phyloP scores from a whole-genome alignment of 106 monocot genomes.

The Dendrobium nobile region DNA sequence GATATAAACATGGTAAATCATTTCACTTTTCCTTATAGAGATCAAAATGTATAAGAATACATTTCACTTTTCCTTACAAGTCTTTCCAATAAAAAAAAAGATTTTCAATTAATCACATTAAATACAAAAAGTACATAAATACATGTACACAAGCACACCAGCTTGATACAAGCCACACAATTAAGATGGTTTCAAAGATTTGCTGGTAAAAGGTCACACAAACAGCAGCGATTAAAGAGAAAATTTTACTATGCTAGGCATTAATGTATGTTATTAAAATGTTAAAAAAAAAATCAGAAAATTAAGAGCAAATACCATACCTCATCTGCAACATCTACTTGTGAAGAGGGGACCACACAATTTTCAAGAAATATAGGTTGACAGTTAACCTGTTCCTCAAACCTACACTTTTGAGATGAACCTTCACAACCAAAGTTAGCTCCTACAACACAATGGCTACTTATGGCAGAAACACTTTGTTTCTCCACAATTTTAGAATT shows the following conservation, averaged over 20 bases:
- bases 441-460: not conserved
- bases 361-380: not conserved
- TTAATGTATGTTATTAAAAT: not conserved
- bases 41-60: not conserved
- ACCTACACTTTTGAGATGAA: slow-evolving; percentile 1
- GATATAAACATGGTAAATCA: not conserved
- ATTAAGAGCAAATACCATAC: not conserved
- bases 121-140: not conserved
- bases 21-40: not conserved
- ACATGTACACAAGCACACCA: not conserved
- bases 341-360: not conserved
- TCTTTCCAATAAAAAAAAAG: not conserved
- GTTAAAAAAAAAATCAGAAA: not conserved
- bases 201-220: not conserved
- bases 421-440: not conserved
- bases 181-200: not conserved
- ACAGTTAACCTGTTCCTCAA: slow-evolving; percentile 1
- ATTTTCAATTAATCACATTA: not conserved
- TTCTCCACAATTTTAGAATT: not conserved
- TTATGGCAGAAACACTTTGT: not conserved
- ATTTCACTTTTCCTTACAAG: not conserved
- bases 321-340: not conserved
- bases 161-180: not conserved
- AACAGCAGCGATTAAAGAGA: not conserved
- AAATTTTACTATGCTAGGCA: not conserved